Evolutionary conservation across 2,329 filamentous ascomycete species (phyloP).

Genomic region (Apiospora malaysiana): DNA sequence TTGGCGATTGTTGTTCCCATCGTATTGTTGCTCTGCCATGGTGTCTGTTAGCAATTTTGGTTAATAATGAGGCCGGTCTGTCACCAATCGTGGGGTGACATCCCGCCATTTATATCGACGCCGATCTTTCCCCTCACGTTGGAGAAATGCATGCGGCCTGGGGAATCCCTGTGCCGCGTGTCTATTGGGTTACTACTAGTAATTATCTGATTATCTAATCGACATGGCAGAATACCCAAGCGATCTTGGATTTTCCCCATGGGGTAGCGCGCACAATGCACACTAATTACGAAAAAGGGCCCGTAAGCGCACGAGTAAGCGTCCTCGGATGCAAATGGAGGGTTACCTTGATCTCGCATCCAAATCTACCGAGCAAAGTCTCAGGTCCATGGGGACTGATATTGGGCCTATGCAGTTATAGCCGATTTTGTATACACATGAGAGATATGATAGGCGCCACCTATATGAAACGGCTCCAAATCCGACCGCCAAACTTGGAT

Average conservation of each 20-base stretch:
- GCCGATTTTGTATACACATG: too few species aligned
- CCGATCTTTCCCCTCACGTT: conserved; percentile 1
- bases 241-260: not conserved
- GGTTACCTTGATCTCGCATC: conserved; percentile 1
- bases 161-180: not conserved
- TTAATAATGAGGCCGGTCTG: too few species aligned
- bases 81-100: too few species aligned
- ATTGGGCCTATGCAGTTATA: too few species aligned
- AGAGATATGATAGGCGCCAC: too few species aligned
- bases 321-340: not conserved
- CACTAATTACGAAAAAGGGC: not conserved
- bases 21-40: not conserved
- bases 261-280: not conserved
- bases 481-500: too few species aligned
- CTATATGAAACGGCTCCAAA: too few species aligned
- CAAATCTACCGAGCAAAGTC: not conserved
- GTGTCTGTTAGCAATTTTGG: too few species aligned
- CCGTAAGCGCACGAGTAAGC: not conserved
- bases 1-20: too few species aligned
- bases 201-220: not conserved
- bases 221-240: not conserved
- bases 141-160: not conserved
- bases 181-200: too few species aligned
- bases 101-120: not conserved
- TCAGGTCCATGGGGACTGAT: too few species aligned